These are phyloP conservation scores for Fusarium virguliforme DNA, from an alignment of 2,329 filamentous ascomycete genomes.

Conservation along the genomic window DNA sequence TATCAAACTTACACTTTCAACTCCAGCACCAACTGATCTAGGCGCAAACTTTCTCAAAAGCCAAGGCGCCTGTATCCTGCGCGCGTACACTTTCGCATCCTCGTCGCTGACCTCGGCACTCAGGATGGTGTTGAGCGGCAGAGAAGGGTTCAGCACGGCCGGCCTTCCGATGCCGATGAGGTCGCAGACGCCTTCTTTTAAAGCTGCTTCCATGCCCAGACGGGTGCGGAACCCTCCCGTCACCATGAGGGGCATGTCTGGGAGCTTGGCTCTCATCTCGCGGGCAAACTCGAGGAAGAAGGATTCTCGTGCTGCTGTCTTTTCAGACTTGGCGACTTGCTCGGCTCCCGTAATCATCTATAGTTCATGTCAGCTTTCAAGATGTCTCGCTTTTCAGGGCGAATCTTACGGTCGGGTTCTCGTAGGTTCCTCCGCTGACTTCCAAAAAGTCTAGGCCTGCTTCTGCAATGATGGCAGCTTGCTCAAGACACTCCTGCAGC, in stretches of 20 bases:
- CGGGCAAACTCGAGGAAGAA: conserved; percentile 79
- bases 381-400: background rate
- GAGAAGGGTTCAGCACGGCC: conserved; percentile 56
- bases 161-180: conserved; percentile 61
- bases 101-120: conserved; percentile 36
- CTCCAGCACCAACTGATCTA: conserved; percentile 35
- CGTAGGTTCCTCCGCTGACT: conserved; percentile 75
- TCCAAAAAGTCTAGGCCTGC: conserved; percentile 77
- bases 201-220: conserved; percentile 59
- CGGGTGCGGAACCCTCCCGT: conserved; percentile 75
- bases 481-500: conserved; percentile 70
- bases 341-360: conserved; percentile 56
- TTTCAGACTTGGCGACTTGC: conserved; percentile 31
- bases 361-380: background rate
- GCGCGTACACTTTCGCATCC: conserved; percentile 31
- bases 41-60: conserved; percentile 38
- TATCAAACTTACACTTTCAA: conserved; percentile 35
- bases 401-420: conserved; percentile 64
- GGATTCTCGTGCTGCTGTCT: conserved; percentile 72
- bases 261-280: conserved; percentile 64
- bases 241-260: conserved; percentile 67
- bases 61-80: conserved; percentile 35
- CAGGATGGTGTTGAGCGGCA: conserved; percentile 54
- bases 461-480: conserved; percentile 66
- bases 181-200: conserved; percentile 59